Percentiles rank a stretch among this genome's conserved stretches.
Conservation (phyloP, 768 basidiomycete species). For the Gyrodon lividus region DNA sequence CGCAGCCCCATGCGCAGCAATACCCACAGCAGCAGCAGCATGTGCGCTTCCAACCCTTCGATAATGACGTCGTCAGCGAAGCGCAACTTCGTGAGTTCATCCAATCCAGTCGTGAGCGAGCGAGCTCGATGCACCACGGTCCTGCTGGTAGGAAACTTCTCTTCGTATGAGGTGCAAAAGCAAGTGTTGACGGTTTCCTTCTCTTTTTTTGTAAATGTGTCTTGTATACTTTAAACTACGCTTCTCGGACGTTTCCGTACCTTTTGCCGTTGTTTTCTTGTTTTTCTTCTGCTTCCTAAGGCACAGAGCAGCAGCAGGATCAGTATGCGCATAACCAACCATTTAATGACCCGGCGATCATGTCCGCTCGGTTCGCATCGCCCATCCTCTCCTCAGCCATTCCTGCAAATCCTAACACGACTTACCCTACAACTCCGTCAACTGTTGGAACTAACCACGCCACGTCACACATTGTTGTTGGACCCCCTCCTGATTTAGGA, state of each 20-base stretch:
- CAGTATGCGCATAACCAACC: conserved; percentile 40
- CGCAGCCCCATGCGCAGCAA: conserved; percentile 43
- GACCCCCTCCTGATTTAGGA: conserved; percentile 69
- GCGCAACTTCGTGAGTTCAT: conserved; percentile 77
- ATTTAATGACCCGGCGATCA: conserved; percentile 77
- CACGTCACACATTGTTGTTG: conserved; percentile 36
- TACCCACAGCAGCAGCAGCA: conserved; percentile 37
- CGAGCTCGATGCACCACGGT: conserved; percentile 32
- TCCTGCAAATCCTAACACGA: conserved; percentile 8
- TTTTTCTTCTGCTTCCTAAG: conserved; percentile 17
- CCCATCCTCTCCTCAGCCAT: conserved; percentile 28
- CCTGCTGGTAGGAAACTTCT: conserved; percentile 51
- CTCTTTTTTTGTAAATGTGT: conserved; percentile 28
- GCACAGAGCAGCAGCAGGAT: conserved; percentile 38
- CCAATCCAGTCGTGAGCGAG: conserved; percentile 63
- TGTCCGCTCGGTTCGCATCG: conserved; percentile 67
- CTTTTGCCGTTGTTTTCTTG: conserved; percentile 14
- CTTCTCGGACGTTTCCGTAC: conserved; percentile 8
- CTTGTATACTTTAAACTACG: conserved; percentile 24
- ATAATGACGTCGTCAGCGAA: conserved; percentile 58
- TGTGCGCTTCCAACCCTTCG: conserved; percentile 56
- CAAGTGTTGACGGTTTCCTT: conserved; percentile 34
- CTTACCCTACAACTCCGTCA: conserved; percentile 15
- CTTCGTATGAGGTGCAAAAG: conserved; percentile 35
- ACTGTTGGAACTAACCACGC: conserved; percentile 12